Evolutionary conservation across 495 filamentous ascomycete genomes (phyloP).

Genomic region (Penicillium riverlandense): DNA sequence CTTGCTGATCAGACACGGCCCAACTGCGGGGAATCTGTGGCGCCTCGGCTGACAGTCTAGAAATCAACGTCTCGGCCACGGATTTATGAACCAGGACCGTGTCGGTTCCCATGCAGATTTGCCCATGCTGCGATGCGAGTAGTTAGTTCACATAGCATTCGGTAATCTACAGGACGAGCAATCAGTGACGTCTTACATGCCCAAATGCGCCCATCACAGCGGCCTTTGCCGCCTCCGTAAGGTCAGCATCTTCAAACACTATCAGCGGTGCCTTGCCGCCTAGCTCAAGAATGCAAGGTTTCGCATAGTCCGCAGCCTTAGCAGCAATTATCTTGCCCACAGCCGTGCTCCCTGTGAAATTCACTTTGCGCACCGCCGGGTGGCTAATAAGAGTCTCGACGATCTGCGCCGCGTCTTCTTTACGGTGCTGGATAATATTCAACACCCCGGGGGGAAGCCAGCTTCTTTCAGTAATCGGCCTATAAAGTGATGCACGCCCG

Average conservation of each 20-base stretch:
- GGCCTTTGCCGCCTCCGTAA: constrained; percentile 47
- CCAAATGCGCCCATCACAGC: constrained; percentile 37
- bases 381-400: constrained; percentile 50
- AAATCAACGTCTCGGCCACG: constrained; percentile 23
- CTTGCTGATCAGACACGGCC: not conserved
- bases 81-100: constrained; percentile 50
- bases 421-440: constrained; percentile 49
- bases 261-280: constrained; percentile 62
- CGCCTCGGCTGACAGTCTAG: not conserved
- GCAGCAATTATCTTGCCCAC: constrained; percentile 53
- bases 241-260: constrained; percentile 58
- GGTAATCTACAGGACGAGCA: not conserved
- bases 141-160: no score
- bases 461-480: constrained; percentile 9
- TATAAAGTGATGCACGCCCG: constrained; percentile 51
- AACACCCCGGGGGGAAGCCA: constrained; percentile 38
- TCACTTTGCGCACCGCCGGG: constrained; percentile 52
- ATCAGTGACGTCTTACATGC: constrained; percentile 4
- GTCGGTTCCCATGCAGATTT: constrained; percentile 77
- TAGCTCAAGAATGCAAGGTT: constrained; percentile 62
- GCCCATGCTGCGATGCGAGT: constrained; percentile 39
- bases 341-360: constrained; percentile 58
- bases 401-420: constrained; percentile 45
- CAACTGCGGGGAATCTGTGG: not conserved
- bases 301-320: constrained; percentile 54